A percentile compares a stretch with the other conserved stretches of the same genome.
Conservation (phyloP, 257 asterid species). For the Gardenia jasminoides region DNA sequence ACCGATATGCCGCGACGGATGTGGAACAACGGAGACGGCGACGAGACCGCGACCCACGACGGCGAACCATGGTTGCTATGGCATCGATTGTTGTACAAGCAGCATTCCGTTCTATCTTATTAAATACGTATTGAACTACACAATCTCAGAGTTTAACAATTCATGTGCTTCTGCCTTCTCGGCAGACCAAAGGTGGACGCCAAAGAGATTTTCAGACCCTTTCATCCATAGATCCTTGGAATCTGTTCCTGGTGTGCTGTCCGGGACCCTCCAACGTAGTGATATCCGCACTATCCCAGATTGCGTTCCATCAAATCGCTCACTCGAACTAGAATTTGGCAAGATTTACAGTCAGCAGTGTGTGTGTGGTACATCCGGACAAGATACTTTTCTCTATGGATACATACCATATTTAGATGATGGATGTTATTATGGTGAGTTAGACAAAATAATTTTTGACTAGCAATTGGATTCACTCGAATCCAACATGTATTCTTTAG, state of each 20-base stretch:
- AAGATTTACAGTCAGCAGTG: background rate
- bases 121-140: slow-evolving; percentile 11
- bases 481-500: background rate
- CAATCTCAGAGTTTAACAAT: background rate
- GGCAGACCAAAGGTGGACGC: slow-evolving; percentile 20
- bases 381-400: background rate
- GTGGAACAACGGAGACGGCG: too few species aligned
- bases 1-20: too few species aligned
- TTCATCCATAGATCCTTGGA: background rate
- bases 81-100: slow-evolving; percentile 24
- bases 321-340: background rate
- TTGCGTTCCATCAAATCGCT: background rate
- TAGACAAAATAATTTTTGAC: too few species aligned
- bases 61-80: slow-evolving; percentile 31
- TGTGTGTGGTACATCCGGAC: background rate
- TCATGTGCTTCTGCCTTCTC: slow-evolving; percentile 19
- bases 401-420: background rate
- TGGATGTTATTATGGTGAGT: slow-evolving; percentile 1
- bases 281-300: background rate
- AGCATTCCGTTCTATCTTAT: slow-evolving; percentile 21
- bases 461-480: background rate
- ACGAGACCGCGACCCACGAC: too few species aligned
- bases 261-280: slow-evolving; percentile 15
- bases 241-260: slow-evolving; percentile 16
- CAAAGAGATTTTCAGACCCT: slow-evolving; percentile 5